Base-by-base conservation (phyloP, 2,329 filamentous ascomycete genomes). In the Fusarium compactum region DNA sequence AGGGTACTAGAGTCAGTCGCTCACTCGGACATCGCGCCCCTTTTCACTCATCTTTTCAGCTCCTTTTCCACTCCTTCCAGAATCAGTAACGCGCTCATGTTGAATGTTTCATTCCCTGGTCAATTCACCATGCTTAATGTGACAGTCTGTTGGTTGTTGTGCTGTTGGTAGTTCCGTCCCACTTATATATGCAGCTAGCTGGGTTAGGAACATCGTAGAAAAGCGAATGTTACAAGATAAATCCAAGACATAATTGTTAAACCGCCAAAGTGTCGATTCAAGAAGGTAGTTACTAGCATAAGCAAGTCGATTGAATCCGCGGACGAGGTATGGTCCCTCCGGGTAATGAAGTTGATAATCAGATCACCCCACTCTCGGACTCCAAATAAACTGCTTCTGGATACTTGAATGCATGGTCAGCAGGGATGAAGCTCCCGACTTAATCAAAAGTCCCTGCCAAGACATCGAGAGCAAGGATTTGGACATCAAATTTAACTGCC, bases 401-500 rank as follows among this genome's bases (percentile, higher is more conserved):
- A 46, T 9, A 16, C 9, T 4, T 38, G 14, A 2, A 8, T 27
- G 34, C 8, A 58, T 18, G 18, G 16, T 1, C 1, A 2, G 2
- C 20, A 3, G 46, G 34, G 10, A 22, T 12, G 3, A 22, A 3
- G 15, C 9, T 16, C 38, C 48, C 24, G 15, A 12, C 6, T 10
- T 29, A 55, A 55, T 55, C 24, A 55, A 22, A 16, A 8, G 22
- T 2, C 15, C 29, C 6, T 27, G n/a, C 18, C 20, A 2, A 4
- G 8, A 9, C 4, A 10, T 2, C 2, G 5, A 29, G n/a, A 5
- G n/a, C 40, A 1, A 0, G 4, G 1, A 10, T 16, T 44, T 22
- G 7, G 3, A 5, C 51, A 51, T 34, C 24, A 48, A 44, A 34
- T 12, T 27, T 27, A 48, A 38, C 22, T n/a, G n/a, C n/a, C n/a